Base-by-base conservation (phyloP, 2,329 filamentous ascomycete species). In the Teratosphaeria epicoccoides region DNA sequence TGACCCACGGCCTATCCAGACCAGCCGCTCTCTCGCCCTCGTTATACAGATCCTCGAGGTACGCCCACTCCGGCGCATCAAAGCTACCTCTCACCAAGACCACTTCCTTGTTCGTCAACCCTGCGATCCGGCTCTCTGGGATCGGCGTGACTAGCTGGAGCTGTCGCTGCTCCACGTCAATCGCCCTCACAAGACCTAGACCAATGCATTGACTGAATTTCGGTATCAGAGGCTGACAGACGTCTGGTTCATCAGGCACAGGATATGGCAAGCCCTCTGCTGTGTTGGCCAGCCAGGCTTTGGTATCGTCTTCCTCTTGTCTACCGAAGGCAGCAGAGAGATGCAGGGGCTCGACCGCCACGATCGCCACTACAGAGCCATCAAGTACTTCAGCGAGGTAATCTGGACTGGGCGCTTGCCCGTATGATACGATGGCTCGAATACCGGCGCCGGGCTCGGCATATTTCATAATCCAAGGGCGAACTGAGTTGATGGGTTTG, bases 141-240 rank as follows among this genome's bases (percentile, higher is more conserved):
- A 83, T 71, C 0, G 86, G 85, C 0, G 83, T 84, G 1, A 89
- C 63, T 1, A 91, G 61, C 53, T 88, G 82, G 3, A 91, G 68
- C 5, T 73, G 64, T 3, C 74, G 70, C 0, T 68, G 73, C 22
- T 68, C 63, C 0, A 69, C 61, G 61, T 90, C 83, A 52, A 90
- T 80, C 4, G 82, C 84, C 1, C 85, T 78, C n/a, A 93, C 67
- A 7, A 91, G 72, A 0, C 79, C 84, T 1, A 87, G 71, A 1
- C 84, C 85, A 3, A 88, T 66, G 12, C 79, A 74, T 22, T 72
- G 72, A 0, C 80, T 84, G 60, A 77, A 71, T 24, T 64, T 68
- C 0, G 86, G 84, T 57, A 85, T 73, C 0, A 87, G 74, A 4
- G 71, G 65, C 20, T 59, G 55, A 3, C 65, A 60, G 2, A 73